A percentile compares a stretch with the other conserved stretches of the same genome.
phyloP scores from a whole-genome alignment of 768 basidiomycete genomes.

The Mrakia gelida region DNA sequence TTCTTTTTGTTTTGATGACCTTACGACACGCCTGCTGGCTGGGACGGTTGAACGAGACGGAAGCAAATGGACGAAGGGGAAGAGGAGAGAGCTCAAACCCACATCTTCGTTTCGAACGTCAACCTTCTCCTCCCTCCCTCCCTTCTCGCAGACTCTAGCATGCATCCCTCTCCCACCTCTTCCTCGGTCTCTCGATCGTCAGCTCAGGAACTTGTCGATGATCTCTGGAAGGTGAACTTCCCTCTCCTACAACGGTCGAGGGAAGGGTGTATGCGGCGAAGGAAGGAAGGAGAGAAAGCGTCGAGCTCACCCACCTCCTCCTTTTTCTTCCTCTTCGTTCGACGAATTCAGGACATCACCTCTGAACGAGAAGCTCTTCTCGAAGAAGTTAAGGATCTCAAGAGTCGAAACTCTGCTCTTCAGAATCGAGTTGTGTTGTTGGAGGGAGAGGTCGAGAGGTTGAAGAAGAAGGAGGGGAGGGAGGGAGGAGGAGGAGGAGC shows the following conservation, averaged over 20 bases:
- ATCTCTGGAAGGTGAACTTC: neutral
- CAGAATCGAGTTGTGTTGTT: neutral
- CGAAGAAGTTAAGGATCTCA: neutral
- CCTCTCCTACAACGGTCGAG: neutral
- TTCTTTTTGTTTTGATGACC: neutral
- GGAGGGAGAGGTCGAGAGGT: neutral
- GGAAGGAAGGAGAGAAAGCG: neutral
- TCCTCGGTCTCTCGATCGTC: too few species aligned
- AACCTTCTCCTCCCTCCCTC: too few species aligned
- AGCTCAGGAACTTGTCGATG: neutral
- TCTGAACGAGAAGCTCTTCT: neutral
- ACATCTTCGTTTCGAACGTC: too few species aligned
- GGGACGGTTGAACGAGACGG: too few species aligned
- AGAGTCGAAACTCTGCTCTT: neutral
- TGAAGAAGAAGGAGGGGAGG: neutral
- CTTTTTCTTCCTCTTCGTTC: neutral
- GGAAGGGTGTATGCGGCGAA: too few species aligned
- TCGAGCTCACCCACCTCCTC: neutral
- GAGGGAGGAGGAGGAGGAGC: neutral
- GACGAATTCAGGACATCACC: neutral
- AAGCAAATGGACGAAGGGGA: too few species aligned
- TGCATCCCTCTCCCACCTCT: too few species aligned
- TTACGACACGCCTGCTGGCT: neutral
- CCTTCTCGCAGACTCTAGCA: too few species aligned
- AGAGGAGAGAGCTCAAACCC: too few species aligned